Conservation (phyloP, 345 rosid species). For the Gossypium australe region DNA sequence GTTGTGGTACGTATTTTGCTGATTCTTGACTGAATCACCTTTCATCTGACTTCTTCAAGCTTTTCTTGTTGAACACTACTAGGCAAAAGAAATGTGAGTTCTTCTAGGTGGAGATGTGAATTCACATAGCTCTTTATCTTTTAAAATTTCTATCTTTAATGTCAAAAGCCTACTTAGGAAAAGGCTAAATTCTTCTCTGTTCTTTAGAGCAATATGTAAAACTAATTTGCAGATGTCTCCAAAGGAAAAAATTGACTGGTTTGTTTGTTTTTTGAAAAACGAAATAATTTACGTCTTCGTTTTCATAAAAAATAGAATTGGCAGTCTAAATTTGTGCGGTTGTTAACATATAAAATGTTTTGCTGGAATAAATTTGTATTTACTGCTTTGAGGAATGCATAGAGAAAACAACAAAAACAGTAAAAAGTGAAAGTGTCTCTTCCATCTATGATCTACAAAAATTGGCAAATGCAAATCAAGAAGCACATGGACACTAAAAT, state of each 20-base stretch:
- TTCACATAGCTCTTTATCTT: neutral
- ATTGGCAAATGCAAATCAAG: too few relatives aligned
- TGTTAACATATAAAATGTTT: neutral
- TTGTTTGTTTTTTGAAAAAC: neutral
- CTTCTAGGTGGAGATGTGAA: neutral
- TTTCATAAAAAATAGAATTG: neutral
- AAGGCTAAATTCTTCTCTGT: neutral
- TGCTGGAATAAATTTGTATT: neutral
- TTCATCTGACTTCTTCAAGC: neutral
- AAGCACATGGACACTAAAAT: too few relatives aligned
- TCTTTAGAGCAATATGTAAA: neutral
- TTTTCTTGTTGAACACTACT: neutral
- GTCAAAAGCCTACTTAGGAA: neutral
- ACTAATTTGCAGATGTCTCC: too few relatives aligned
- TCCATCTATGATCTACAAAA: too few relatives aligned
- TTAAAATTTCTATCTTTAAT: neutral
- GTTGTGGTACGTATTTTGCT: neutral
- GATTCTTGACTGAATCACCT: neutral
- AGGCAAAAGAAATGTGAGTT: neutral
- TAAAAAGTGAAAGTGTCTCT: neutral
- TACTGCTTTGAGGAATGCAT: neutral
- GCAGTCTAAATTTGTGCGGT: neutral
- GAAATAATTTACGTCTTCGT: neutral
- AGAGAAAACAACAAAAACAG: neutral
- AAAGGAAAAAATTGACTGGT: neutral